phyloP scores from a whole-genome alignment of 2,329 filamentous ascomycete genomes.

The Ilyonectria mors-panacis region DNA sequence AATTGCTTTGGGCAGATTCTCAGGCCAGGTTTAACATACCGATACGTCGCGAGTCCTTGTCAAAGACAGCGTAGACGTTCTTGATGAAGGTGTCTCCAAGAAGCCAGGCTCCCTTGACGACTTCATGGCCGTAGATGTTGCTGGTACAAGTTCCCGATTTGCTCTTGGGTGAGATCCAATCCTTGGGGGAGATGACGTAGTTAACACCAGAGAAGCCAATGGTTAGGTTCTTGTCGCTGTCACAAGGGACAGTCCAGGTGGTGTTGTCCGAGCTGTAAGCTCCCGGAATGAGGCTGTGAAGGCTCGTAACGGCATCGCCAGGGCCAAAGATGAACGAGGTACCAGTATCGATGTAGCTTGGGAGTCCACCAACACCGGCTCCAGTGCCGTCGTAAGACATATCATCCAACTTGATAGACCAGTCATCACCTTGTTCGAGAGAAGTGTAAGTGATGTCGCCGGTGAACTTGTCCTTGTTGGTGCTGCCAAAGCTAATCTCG shows the following conservation, averaged over 20 bases:
- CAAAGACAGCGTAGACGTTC: conserved; percentile 91
- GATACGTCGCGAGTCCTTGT: conserved; percentile 77
- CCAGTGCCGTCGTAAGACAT: conserved; percentile 73
- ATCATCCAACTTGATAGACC: conserved; percentile 81
- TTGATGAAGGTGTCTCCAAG: conserved; percentile 89
- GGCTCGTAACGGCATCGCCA: conserved; percentile 71
- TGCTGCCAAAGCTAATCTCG: conserved; percentile 82
- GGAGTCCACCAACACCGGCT: conserved; percentile 68
- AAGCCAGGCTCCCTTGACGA: conserved; percentile 80
- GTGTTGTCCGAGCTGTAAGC: conserved; percentile 70
- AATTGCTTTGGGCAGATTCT: background rate
- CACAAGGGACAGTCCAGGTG: conserved; percentile 82
- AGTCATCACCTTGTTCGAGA: conserved; percentile 70
- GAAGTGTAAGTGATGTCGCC: conserved; percentile 79
- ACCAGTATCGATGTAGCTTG: conserved; percentile 86
- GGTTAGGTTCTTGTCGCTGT: conserved; percentile 71
- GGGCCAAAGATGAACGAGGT: conserved; percentile 86
- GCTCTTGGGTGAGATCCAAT: conserved; percentile 74
- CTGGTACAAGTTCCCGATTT: conserved; percentile 71
- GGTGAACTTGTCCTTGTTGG: conserved; percentile 76
- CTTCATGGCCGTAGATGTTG: conserved; percentile 81
- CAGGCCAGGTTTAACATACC: conserved; percentile 59
- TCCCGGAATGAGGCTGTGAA: conserved; percentile 79
- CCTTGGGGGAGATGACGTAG: conserved; percentile 77
- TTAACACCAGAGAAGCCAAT: conserved; percentile 78